These are phyloP conservation scores for Lanmaoa pseudosensibilis DNA, from an alignment of 768 basidiomycete species.

Conservation along the genomic window DNA sequence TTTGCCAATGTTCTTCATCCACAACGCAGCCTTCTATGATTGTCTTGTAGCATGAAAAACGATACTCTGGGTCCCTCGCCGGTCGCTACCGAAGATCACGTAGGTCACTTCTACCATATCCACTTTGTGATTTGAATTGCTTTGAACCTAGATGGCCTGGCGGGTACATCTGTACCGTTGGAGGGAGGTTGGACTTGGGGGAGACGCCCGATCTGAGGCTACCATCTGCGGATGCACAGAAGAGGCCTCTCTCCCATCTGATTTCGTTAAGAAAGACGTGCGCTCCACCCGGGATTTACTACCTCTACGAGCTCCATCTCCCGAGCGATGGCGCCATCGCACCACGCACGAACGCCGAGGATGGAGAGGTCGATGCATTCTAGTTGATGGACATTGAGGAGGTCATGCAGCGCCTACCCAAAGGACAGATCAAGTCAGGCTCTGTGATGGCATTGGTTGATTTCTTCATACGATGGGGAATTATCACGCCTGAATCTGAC, in stretches of 20 bases:
- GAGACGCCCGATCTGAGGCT: conserved; percentile 37
- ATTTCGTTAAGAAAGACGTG: too few relatives aligned
- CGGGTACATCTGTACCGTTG: conserved; percentile 43
- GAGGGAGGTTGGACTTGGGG: conserved; percentile 44
- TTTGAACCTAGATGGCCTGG: conserved; percentile 29
- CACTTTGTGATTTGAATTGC: background rate
- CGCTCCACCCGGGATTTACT: conserved; percentile 47
- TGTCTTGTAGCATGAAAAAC: conserved; percentile 29
- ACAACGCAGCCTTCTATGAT: conserved; percentile 34
- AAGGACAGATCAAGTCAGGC: conserved; percentile 42
- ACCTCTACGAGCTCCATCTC: conserved; percentile 44
- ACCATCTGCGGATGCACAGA: conserved; percentile 44
- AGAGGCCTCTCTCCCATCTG: conserved; percentile 45
- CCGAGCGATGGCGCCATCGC: conserved; percentile 34
- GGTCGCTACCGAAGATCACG: conserved; percentile 43
- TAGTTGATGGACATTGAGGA: conserved; percentile 36
- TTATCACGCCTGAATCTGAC: conserved; percentile 26
- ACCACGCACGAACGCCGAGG: conserved; percentile 37
- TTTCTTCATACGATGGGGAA: conserved; percentile 41
- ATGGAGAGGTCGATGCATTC: conserved; percentile 46
- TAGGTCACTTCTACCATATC: conserved; percentile 18
- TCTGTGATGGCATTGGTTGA: conserved; percentile 45
- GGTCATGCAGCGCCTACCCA: conserved; percentile 36
- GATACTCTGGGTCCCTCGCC: conserved; percentile 42
- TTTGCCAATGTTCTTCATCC: background rate